phyloP scores from a whole-genome alignment of 352 stramenopile species.

The Phytophthora cactorum region DNA sequence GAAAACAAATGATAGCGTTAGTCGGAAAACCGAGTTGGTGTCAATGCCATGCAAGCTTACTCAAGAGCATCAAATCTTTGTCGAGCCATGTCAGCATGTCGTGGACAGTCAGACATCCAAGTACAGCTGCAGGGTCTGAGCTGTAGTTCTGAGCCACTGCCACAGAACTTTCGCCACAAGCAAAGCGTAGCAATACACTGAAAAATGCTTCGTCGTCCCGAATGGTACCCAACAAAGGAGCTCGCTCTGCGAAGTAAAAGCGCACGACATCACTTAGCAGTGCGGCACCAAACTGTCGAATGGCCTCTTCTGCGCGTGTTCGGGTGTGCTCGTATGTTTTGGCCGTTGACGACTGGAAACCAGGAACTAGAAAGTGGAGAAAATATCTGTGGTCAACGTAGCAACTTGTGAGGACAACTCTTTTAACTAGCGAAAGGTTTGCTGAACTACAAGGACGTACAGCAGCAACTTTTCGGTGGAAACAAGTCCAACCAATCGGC shows the following conservation, averaged over 20 bases:
- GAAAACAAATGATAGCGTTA: not conserved
- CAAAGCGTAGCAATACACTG: constrained; percentile 59
- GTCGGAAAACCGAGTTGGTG: not conserved
- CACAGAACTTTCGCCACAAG: constrained; percentile 46
- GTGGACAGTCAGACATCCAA: constrained; percentile 48
- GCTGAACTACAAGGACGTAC: constrained; percentile 26
- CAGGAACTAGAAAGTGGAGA: constrained; percentile 32
- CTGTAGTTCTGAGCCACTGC: constrained; percentile 45
- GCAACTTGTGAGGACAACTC: not conserved
- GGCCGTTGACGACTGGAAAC: constrained; percentile 16
- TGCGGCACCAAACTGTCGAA: constrained; percentile 38
- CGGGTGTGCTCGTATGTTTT: constrained; percentile 48
- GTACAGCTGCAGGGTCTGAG: constrained; percentile 29
- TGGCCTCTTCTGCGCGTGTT: constrained; percentile 45
- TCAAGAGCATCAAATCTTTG: constrained; percentile 62
- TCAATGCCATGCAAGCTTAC: constrained; percentile 30
- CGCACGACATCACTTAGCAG: constrained; percentile 43
- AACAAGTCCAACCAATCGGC: constrained; percentile 38
- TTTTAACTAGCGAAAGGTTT: no score
- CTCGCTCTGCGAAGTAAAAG: constrained; percentile 33
- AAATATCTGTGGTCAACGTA: constrained; percentile 37
- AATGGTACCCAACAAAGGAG: constrained; percentile 39
- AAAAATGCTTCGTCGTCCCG: constrained; percentile 60
- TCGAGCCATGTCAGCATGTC: constrained; percentile 64
- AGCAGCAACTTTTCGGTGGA: constrained; percentile 47